Evolutionary conservation across 140 eudicot genomes (phyloP).

Genomic region (Bidens hawaiensis): DNA sequence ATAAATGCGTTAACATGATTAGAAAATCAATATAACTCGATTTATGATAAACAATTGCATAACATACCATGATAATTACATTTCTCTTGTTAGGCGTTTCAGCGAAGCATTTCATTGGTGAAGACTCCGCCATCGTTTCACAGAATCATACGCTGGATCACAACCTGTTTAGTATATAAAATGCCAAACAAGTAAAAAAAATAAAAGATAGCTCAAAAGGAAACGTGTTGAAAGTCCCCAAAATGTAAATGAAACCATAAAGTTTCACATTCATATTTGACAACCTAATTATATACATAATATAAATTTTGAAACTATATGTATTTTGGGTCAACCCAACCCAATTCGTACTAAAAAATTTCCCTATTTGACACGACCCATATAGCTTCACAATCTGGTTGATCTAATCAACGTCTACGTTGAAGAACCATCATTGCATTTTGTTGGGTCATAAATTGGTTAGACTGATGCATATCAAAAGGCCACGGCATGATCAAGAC

Average conservation of each 20-base stretch:
- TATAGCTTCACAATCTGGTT: background rate
- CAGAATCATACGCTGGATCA: too few species aligned
- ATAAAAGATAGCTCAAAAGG: background rate
- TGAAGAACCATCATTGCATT: conserved; percentile 56
- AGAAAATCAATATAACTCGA: too few species aligned
- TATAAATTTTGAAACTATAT: background rate
- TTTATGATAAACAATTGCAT: too few species aligned
- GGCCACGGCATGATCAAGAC: too few species aligned
- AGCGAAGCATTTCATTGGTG: too few species aligned
- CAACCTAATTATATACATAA: background rate
- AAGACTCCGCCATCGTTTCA: too few species aligned
- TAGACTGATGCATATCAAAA: too few species aligned
- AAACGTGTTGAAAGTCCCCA: background rate
- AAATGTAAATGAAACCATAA: background rate
- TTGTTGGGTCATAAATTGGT: too few species aligned
- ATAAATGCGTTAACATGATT: too few species aligned
- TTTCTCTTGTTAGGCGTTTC: too few species aligned
- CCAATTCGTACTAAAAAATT: background rate
- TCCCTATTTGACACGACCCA: background rate
- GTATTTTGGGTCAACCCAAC: conserved; percentile 4
- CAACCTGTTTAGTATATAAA: too few species aligned
- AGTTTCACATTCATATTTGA: background rate
- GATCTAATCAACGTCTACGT: conserved; percentile 31
- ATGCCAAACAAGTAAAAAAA: background rate
- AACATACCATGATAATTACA: too few species aligned